Evolutionary conservation across 2,329 filamentous ascomycete genomes (phyloP).

Genomic region (Falciphora oryzae): DNA sequence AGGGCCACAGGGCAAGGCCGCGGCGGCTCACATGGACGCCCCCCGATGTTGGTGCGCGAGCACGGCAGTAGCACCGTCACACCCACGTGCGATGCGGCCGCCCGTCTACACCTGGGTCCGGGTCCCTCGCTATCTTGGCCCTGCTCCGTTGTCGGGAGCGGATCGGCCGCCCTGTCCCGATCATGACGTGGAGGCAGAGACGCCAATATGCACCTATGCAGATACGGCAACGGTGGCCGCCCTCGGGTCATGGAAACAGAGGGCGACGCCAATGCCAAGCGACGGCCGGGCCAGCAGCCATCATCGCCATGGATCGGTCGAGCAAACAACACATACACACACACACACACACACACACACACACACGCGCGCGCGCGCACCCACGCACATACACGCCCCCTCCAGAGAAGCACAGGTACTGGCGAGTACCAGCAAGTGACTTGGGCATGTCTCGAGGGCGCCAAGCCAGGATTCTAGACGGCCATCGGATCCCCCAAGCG

Average conservation of each 20-base stretch:
- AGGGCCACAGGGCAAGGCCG: too few species aligned
- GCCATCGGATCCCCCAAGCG: too few species aligned
- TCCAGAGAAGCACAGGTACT: background rate
- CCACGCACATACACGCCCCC: background rate
- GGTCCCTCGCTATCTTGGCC: background rate
- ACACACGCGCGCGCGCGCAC: too few species aligned
- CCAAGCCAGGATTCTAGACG: background rate
- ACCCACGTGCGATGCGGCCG: background rate
- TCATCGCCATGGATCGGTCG: background rate
- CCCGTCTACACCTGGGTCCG: background rate
- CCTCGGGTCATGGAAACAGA: too few species aligned
- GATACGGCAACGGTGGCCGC: too few species aligned
- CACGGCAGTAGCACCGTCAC: background rate
- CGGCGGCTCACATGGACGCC: background rate
- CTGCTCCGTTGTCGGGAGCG: background rate
- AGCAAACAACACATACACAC: too few species aligned
- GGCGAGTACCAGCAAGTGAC: background rate
- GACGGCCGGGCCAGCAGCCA: too few species aligned
- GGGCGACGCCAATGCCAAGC: background rate
- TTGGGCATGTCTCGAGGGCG: background rate
- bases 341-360: too few species aligned
- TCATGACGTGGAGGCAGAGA: background rate
- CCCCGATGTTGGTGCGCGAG: background rate
- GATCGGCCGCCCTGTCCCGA: background rate
- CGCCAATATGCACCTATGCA: too few species aligned